Percentiles rank a stretch among this genome's conserved stretches.
These are phyloP conservation scores for Tolypocladium sp. DNA, from an alignment of 2,329 filamentous ascomycete genomes.

Conservation along the genomic window DNA sequence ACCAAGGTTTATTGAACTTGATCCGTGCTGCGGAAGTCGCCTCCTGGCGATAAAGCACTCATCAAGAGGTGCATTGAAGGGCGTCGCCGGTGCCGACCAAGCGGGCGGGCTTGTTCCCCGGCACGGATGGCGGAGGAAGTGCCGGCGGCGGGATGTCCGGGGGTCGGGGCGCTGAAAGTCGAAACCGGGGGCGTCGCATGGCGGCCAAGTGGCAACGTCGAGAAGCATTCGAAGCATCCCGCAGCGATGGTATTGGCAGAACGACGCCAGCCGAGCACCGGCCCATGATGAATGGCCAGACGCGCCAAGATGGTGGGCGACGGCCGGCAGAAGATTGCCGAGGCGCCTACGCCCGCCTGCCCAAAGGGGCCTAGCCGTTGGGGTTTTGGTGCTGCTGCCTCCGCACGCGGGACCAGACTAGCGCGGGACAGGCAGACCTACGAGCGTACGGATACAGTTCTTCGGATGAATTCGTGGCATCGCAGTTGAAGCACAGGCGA, in stretches of 20 bases:
- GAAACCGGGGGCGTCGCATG: no score
- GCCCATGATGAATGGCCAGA: background rate
- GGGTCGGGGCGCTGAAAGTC: background rate
- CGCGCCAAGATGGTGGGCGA: background rate
- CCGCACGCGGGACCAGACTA: background rate
- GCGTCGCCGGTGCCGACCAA: background rate
- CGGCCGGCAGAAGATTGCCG: background rate
- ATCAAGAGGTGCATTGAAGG: no score
- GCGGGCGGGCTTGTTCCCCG: background rate
- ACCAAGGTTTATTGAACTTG: no score
- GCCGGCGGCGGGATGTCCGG: background rate
- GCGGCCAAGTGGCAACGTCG: no score
- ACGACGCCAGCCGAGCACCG: background rate
- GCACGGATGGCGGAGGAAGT: background rate
- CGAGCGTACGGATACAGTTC: no score
- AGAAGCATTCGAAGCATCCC: background rate
- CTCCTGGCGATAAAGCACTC: no score
- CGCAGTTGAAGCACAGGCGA: background rate
- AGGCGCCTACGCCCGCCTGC: background rate
- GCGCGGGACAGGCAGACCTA: no score
- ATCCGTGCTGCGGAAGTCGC: no score
- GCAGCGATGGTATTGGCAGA: background rate
- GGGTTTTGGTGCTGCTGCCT: background rate
- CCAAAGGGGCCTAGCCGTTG: background rate
- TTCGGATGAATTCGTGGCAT: background rate